Evolutionary conservation across 768 basidiomycete species (phyloP).

Genomic region (Hypholoma sublateritium): DNA sequence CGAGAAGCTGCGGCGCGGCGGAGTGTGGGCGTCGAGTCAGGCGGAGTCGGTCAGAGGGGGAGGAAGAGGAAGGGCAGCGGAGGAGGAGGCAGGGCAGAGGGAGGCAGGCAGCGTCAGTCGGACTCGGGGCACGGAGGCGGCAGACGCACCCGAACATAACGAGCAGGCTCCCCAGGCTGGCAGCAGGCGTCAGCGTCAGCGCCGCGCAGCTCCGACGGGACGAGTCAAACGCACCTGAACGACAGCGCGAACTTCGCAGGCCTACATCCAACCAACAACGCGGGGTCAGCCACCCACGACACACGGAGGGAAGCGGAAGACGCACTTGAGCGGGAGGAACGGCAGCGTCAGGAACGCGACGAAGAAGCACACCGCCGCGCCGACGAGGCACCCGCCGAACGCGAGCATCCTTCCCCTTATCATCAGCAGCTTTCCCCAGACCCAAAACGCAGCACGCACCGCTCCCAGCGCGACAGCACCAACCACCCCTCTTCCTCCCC

Average conservation of each 20-base stretch:
- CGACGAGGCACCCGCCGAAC: slow-evolving; percentile 85
- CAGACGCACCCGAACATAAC: slow-evolving; percentile 90
- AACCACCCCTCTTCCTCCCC: slow-evolving; percentile 98
- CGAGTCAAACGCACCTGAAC: slow-evolving; percentile 57
- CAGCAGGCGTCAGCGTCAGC: slow-evolving; percentile 5
- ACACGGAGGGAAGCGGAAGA: no score
- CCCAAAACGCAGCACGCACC: slow-evolving; percentile 41
- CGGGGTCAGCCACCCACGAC: no score
- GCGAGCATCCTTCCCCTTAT: slow-evolving; percentile 69
- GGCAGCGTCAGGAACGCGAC: slow-evolving; percentile 87
- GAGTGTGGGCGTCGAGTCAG: no score
- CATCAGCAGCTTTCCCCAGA: neutral
- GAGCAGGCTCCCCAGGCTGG: slow-evolving; percentile 81
- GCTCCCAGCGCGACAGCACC: slow-evolving; percentile 90
- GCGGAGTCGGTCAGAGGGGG: no score
- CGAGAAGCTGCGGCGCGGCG: slow-evolving; percentile 77
- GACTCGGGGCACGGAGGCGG: no score
- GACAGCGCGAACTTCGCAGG: slow-evolving; percentile 91
- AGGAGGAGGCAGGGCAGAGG: no score
- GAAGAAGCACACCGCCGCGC: slow-evolving; percentile 92
- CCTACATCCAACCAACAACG: no score
- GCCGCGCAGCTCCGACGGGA: no score
- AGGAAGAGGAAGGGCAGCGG: no score
- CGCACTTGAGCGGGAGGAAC: slow-evolving; percentile 39
- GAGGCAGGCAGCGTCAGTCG: no score